These are phyloP conservation scores for Setaria viridis DNA, from an alignment of 202 grass and related monocot species.

Conservation along the genomic window DNA sequence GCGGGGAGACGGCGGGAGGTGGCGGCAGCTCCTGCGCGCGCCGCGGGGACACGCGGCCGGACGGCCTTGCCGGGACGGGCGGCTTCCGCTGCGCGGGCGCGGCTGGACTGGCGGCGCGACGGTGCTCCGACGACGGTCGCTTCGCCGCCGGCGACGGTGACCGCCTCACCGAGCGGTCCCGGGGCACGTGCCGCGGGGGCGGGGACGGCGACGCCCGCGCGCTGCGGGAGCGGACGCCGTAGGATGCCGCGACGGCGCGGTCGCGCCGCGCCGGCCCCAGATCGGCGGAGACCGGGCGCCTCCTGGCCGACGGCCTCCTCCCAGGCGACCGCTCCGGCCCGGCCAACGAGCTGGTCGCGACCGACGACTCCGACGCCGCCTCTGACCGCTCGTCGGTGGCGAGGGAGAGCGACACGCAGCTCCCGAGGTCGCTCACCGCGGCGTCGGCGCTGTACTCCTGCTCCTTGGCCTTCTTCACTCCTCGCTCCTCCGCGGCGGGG, in stretches of 20 bases:
- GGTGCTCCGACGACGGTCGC: constrained; percentile 25
- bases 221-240: constrained; percentile 65
- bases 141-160: constrained; percentile 76
- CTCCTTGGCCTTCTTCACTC: constrained; percentile 53
- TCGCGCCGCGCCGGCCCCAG: constrained; percentile 42
- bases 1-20: not conserved
- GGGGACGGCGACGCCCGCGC: constrained; percentile 62
- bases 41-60: constrained; percentile 15
- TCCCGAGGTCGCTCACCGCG: constrained; percentile 53
- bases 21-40: constrained; percentile 18
- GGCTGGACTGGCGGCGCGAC: constrained; percentile 21
- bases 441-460: constrained; percentile 8
- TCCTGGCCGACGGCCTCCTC: constrained; percentile 36
- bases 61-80: constrained; percentile 36
- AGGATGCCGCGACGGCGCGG: constrained; percentile 40
- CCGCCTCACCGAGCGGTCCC: constrained; percentile 67
- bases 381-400: constrained; percentile 56
- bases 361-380: constrained; percentile 57
- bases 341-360: constrained; percentile 45
- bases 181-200: constrained; percentile 44
- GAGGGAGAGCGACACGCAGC: constrained; percentile 55
- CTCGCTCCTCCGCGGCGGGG: constrained; percentile 25
- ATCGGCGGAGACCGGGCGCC: constrained; percentile 61
- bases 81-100: constrained; percentile 44
- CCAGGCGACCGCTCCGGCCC: constrained; percentile 48